phyloP scores from a whole-genome alignment of 2,329 filamentous ascomycete genomes.

The Conoideocrella luteorostrata region DNA sequence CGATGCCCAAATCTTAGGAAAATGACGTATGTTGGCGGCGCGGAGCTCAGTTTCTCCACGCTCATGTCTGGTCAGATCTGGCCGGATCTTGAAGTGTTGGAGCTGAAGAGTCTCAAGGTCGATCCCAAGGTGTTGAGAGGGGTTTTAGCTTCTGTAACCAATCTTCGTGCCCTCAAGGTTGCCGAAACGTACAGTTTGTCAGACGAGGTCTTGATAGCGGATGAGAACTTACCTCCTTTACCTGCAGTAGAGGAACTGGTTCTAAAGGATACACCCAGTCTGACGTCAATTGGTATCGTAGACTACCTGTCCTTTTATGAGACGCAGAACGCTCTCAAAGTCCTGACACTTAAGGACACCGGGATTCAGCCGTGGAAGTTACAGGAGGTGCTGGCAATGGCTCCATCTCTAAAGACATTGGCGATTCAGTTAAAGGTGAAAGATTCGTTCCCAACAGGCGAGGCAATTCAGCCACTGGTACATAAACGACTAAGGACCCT shows the following conservation, averaged over 20 bases:
- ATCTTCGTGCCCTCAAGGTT: conserved; percentile 69
- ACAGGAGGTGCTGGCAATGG: conserved; percentile 53
- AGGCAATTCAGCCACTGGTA: conserved; percentile 51
- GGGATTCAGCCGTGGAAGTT: conserved; percentile 59
- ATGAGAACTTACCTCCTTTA: conserved; percentile 62
- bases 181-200: conserved; percentile 63
- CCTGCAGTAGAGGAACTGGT: conserved; percentile 69
- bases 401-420: conserved; percentile 51
- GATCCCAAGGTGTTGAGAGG: conserved; percentile 66
- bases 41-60: conserved; percentile 69
- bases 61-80: conserved; percentile 61
- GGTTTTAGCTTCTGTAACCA: conserved; percentile 60
- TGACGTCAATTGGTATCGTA: conserved; percentile 66
- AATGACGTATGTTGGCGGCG: conserved; percentile 76
- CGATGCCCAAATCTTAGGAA: conserved; percentile 79
- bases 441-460: conserved; percentile 41
- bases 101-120: conserved; percentile 60
- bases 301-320: conserved; percentile 59
- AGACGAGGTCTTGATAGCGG: conserved; percentile 67
- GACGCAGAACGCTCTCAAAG: conserved; percentile 54
- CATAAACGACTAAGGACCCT: conserved; percentile 66
- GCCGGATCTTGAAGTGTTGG: conserved; percentile 65
- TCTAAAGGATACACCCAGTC: conserved; percentile 61
- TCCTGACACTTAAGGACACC: conserved; percentile 65
- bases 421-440: conserved; percentile 46